Base-by-base conservation (phyloP, 176 grass and related monocot genomes). In the Pontederia crassipes region DNA sequence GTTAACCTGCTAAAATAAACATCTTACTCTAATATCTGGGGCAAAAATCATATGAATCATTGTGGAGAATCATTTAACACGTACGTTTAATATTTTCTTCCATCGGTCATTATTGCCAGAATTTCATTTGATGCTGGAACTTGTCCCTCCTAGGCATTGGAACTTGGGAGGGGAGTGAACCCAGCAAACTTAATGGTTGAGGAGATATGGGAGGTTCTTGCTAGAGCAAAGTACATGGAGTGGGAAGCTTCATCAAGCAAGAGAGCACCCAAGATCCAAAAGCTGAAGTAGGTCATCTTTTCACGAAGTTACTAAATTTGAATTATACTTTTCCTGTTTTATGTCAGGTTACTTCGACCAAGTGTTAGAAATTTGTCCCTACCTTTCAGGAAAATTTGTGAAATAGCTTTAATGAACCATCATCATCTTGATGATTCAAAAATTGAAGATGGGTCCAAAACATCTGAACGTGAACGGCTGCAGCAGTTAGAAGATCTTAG, bases 221-320 rank as follows among this genome's bases (percentile, higher is more conserved):
- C 84, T 15, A 88, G 80, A 77, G 87, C 93, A 52, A 98, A 91
- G 65, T 98, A 85, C 74, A 80, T 77, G 0, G 64, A 98, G 78
- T 98, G 93, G 93, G 83, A 98, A 80, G 68, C 55, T 48, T 72
- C 79, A 52, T 91, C 87, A 58, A 76, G 46, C 28, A 54, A 73
- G 46, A 76, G 76, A 67, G 62, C 68, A 9, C 66, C 9, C 73
- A 59, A 58, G 61, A 56, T 98, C 55, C 13, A 65, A 28, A 83
- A 76, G 12, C 72, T 98, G 52, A 74, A 85, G 93, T 98, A 57
- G 4, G 78, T 74, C 18, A 52, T 11, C 13, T 65, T 27, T 62
- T 64, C 69, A 68, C 12, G 70, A 60, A 68, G 24, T 74, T 57
- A 11, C 51, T 48, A 45, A 60, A 73, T 52, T 32, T 32, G 13